phyloP scores from a whole-genome alignment of 768 basidiomycete genomes.

The Pleurotus platypus region DNA sequence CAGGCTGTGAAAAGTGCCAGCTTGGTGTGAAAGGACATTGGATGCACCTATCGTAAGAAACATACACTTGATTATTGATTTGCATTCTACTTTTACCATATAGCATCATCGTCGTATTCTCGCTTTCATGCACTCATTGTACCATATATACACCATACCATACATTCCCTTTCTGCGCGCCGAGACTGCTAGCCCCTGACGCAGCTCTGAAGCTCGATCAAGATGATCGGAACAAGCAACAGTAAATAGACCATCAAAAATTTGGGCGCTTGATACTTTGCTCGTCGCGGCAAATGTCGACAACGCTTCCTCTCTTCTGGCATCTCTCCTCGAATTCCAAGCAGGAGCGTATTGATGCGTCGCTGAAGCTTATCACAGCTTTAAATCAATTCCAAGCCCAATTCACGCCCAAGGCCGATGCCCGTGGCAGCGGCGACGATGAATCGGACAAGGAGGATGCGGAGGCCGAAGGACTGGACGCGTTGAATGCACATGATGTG shows the following conservation, averaged over 20 bases:
- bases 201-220: neutral
- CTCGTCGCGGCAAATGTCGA: conserved; percentile 50
- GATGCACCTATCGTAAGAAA: conserved; percentile 54
- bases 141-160: neutral
- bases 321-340: conserved; percentile 79
- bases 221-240: neutral
- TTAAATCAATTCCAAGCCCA: conserved; percentile 83
- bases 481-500: conserved; percentile 84
- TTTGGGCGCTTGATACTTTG: conserved; percentile 3
- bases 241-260: neutral
- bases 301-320: conserved; percentile 94
- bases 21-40: conserved; percentile 68
- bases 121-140: neutral
- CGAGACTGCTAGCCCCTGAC: neutral
- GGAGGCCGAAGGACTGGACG: conserved; percentile 51
- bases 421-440: conserved; percentile 28
- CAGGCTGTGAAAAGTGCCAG: conserved; percentile 65
- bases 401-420: conserved; percentile 39
- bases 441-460: conserved; percentile 43
- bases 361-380: conserved; percentile 75
- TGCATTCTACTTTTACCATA: neutral
- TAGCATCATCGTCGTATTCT: neutral
- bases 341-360: conserved; percentile 79
- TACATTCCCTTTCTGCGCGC: neutral
- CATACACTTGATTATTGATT: neutral